Evolutionary conservation across 345 rosid species (phyloP), one percentile per base, ranked within the genome.

Genomic region (Bruguiera parviflora): DNA sequence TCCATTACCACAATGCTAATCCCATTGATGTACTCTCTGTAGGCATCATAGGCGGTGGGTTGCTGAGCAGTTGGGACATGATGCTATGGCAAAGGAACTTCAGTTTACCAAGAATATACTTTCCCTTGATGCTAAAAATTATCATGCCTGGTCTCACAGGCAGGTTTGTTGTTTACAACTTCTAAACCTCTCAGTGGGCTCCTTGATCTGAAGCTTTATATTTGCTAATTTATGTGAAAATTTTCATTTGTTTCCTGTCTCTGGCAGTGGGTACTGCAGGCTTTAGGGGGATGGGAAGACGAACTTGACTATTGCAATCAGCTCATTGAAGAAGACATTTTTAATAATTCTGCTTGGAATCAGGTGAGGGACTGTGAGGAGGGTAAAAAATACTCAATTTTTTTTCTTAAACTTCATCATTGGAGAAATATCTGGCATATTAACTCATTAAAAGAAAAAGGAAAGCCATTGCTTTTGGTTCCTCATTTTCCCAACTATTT

Each of bases 1-100:
- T 6, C 8, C 6, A 37, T 9, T n/a, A 61, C 67, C 55, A 58
- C 25, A 15, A 9, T 29, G 52, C 52, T 60, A 22, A 61, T 55
- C 35, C 33, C 61, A 9, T 33, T 47, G 25, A 52, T 29, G 33
- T 65, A 15, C 53, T 58, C 67, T 62, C 55, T 66, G 65, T 69
- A 95, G 98, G 99, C 97, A 95, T 85, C 99, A 95, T 69, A 83
- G 97, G 67, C 84, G 97, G 71, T 95, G 99, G 96, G 89, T 85
- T 84, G 96, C 96, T 6, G 96, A 88, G 79, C 89, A 85, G 83
- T 62, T 92, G 73, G 98, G 97, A 65, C 55, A 86, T 68, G 86
- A 84, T 58, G 92, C 84, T 65, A 75, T 80, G 21, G 63, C 55
- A 62, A 80, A 59, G 70, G 99, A 95, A 64, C 96, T 95, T 75